Percentiles rank a stretch among this genome's conserved stretches.
phyloP scores from a whole-genome alignment of 805 yeast species.

The Wickerhamiella sorbophila region DNA sequence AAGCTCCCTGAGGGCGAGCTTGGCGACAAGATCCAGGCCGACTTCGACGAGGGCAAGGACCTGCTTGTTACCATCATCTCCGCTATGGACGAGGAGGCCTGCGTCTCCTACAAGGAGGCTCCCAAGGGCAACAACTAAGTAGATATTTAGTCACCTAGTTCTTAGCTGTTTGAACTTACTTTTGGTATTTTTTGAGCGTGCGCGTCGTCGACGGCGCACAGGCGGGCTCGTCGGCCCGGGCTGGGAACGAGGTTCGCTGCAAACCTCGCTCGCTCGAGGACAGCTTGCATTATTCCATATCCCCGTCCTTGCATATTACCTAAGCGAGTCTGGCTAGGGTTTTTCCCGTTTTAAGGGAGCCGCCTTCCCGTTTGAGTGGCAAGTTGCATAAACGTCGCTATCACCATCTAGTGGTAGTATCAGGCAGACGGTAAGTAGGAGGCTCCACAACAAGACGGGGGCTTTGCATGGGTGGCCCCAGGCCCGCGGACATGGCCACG shows the following conservation, averaged over 20 bases:
- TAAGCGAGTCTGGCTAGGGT: neutral
- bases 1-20: slow-evolving; percentile 96
- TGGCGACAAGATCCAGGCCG: slow-evolving; percentile 83
- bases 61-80: slow-evolving; percentile 90
- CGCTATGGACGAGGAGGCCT: slow-evolving; percentile 99
- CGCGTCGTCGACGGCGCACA: too few relatives aligned
- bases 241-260: too few relatives aligned
- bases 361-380: neutral
- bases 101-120: slow-evolving; percentile 96
- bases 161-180: neutral
- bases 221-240: too few relatives aligned
- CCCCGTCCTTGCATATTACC: too few relatives aligned
- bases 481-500: too few relatives aligned
- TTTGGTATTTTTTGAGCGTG: too few relatives aligned
- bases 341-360: neutral
- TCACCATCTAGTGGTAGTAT: neutral
- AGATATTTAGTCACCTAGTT: slow-evolving; percentile 1
- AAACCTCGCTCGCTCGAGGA: too few relatives aligned
- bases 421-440: too few relatives aligned
- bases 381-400: neutral
- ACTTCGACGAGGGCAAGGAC: slow-evolving; percentile 97
- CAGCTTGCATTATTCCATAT: too few relatives aligned
- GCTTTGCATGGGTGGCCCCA: too few relatives aligned
- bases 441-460: too few relatives aligned
- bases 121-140: slow-evolving; percentile 37